A percentile compares a stretch with the other conserved stretches of the same genome.
phyloP scores from a whole-genome alignment of 2,329 filamentous ascomycete species.

The Dendryphion nanum region DNA sequence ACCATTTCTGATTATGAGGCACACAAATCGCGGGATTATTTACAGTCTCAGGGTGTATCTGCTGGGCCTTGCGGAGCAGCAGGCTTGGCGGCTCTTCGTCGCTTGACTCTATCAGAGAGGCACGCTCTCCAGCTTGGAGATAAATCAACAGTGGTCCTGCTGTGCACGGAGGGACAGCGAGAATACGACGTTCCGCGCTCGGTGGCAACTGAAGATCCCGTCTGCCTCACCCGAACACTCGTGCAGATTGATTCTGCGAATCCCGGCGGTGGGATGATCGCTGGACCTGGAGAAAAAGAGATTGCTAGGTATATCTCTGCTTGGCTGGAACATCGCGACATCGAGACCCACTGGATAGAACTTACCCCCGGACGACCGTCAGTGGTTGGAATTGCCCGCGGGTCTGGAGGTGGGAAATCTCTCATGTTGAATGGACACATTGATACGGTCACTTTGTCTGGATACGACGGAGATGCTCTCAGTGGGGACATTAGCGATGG shows the following conservation, averaged over 20 bases:
- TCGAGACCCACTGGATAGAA: constrained; percentile 54
- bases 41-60: not conserved
- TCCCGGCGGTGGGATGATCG: constrained; percentile 41
- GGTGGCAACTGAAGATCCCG: constrained; percentile 36
- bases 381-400: constrained; percentile 49
- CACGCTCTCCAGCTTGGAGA: not conserved
- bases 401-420: constrained; percentile 48
- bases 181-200: not conserved
- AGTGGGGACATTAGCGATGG: constrained; percentile 35
- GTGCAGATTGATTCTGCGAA: constrained; percentile 53
- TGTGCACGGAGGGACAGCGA: not conserved
- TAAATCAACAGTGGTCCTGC: not conserved
- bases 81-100: not conserved
- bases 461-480: constrained; percentile 49
- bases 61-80: not conserved
- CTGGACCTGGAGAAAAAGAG: constrained; percentile 47
- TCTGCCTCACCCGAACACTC: constrained; percentile 46
- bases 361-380: constrained; percentile 49
- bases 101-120: not conserved
- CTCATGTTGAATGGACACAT: constrained; percentile 56
- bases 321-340: constrained; percentile 53
- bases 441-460: constrained; percentile 51
- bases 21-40: not conserved
- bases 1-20: not conserved
- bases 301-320: constrained; percentile 38